Conservation (phyloP, 805 yeast genomes). For the Diddensiella transvaalensis region DNA sequence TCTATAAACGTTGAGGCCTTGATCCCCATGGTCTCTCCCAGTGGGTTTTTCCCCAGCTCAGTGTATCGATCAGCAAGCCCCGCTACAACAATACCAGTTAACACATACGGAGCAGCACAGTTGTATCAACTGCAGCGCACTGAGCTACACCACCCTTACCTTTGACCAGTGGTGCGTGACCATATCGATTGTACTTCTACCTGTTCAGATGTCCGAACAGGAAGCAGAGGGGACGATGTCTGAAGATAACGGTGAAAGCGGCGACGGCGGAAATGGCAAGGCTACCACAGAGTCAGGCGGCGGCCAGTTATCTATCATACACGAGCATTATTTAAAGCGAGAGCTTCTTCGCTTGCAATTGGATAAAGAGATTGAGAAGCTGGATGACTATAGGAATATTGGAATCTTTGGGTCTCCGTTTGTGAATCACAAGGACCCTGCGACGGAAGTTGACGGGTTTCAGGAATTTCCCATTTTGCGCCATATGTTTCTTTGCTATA, state of each 20-base stretch:
- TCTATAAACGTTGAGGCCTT: too few relatives aligned
- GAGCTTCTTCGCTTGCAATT: slow-evolving; percentile 66
- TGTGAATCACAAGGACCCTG: slow-evolving; percentile 23
- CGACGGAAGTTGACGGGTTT: slow-evolving; percentile 12
- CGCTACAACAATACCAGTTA: too few relatives aligned
- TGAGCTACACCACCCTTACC: too few relatives aligned
- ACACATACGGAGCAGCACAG: too few relatives aligned
- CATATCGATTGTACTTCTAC: too few relatives aligned
- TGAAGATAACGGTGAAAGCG: not conserved
- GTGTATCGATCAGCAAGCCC: not conserved
- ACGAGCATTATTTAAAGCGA: slow-evolving; percentile 86
- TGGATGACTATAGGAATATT: slow-evolving; percentile 61
- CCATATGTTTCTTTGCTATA: slow-evolving; percentile 59
- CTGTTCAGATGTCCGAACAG: too few relatives aligned
- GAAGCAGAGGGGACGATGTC: not conserved
- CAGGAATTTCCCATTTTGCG: slow-evolving; percentile 62
- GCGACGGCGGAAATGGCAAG: not conserved
- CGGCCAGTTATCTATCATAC: slow-evolving; percentile 43
- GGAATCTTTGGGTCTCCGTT: slow-evolving; percentile 79
- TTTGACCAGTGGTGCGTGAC: too few relatives aligned
- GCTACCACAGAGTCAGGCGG: not conserved
- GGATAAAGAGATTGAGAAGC: slow-evolving; percentile 53
- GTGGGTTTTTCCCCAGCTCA: not conserved
- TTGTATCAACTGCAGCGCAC: too few relatives aligned
- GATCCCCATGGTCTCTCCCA: not conserved